Percentiles rank a stretch among this genome's conserved stretches.
Conservation (phyloP, 108 stramenopile genomes). For the Nitzschia sp. region DNA sequence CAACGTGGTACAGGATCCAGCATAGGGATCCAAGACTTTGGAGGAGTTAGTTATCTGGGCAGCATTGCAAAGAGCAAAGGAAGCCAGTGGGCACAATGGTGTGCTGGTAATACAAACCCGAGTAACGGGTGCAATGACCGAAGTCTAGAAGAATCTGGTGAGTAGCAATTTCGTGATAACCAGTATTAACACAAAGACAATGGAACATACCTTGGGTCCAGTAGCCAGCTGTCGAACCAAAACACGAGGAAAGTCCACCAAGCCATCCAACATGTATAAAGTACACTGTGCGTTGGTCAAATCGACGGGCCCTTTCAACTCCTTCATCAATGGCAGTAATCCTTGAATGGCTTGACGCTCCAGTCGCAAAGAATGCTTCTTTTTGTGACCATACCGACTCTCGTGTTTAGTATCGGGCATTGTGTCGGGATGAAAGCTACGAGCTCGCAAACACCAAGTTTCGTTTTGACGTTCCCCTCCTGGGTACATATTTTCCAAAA, state of each 20-base stretch:
- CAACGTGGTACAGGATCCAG: slow-evolving; percentile 74
- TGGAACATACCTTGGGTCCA: slow-evolving; percentile 44
- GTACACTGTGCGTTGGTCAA: slow-evolving; percentile 65
- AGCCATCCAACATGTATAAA: slow-evolving; percentile 80
- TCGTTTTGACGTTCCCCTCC: slow-evolving; percentile 39
- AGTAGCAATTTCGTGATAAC: background rate
- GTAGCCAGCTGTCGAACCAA: slow-evolving; percentile 61
- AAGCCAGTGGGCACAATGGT: slow-evolving; percentile 79
- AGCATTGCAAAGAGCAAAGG: slow-evolving; percentile 76
- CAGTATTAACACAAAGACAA: background rate
- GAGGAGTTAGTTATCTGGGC: slow-evolving; percentile 40
- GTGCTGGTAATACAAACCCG: slow-evolving; percentile 85
- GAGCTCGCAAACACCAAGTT: slow-evolving; percentile 80
- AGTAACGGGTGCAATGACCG: slow-evolving; percentile 70
- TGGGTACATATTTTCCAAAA: slow-evolving; percentile 61
- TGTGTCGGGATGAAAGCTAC: slow-evolving; percentile 35
- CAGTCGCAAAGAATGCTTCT: slow-evolving; percentile 54
- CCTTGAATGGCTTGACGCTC: slow-evolving; percentile 60
- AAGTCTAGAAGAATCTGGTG: slow-evolving; percentile 19
- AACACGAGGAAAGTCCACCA: slow-evolving; percentile 16
- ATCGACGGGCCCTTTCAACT: slow-evolving; percentile 68
- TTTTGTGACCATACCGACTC: slow-evolving; percentile 67
- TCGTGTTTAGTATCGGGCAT: slow-evolving; percentile 30
- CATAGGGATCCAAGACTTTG: slow-evolving; percentile 79
- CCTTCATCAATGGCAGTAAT: slow-evolving; percentile 50